Conservation (phyloP, 2,329 filamentous ascomycete genomes). For the Botrytis porri region DNA sequence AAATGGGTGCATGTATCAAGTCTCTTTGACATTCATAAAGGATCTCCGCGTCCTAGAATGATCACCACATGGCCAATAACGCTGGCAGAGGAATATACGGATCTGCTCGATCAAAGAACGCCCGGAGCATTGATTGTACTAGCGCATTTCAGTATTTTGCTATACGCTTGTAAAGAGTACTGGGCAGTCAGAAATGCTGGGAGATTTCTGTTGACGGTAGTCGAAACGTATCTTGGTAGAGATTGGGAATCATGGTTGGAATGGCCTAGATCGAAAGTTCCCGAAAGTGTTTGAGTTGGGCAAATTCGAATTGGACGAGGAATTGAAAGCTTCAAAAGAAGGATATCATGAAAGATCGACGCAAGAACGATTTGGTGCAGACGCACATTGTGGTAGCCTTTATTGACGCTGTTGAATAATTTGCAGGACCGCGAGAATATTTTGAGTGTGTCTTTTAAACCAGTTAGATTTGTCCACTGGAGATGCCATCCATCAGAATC, state of each 20-base stretch:
- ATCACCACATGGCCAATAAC: conserved; percentile 41
- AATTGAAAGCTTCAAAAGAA: neutral
- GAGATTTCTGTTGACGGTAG: conserved; percentile 27
- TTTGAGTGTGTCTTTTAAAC: neutral
- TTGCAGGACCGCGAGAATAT: neutral
- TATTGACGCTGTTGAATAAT: neutral
- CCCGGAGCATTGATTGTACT: conserved; percentile 41
- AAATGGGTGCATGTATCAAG: conserved; percentile 25
- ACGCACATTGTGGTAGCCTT: neutral
- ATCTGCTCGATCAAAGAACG: conserved; percentile 34
- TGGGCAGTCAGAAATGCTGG: conserved; percentile 34
- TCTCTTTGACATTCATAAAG: neutral
- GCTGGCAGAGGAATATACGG: conserved; percentile 36
- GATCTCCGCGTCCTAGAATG: conserved; percentile 16
- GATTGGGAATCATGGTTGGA: conserved; percentile 27
- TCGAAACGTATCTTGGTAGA: conserved; percentile 26
- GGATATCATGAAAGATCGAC: neutral
- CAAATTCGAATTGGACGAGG: neutral
- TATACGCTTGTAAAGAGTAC: conserved; percentile 32
- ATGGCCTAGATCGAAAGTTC: conserved; percentile 5
- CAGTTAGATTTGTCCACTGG: neutral
- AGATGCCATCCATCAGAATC: neutral
- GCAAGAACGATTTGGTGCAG: neutral
- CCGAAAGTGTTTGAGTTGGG: neutral
- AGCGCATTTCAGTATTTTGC: conserved; percentile 40